Base-by-base conservation (phyloP, 1,139 yeast genomes). In the Pichia sp. region DNA sequence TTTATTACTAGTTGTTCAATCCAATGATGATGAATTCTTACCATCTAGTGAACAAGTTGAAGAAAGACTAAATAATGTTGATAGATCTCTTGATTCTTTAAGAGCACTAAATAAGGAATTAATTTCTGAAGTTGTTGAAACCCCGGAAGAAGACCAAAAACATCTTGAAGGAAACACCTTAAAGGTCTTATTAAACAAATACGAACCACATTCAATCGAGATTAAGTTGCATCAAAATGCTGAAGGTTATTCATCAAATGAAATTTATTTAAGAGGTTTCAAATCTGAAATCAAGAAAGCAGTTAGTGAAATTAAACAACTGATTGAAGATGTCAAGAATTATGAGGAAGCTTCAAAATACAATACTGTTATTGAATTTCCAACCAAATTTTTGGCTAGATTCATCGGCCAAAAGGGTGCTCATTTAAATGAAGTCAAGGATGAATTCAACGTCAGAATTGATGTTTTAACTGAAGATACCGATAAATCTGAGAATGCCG, bases 371-470 rank as follows among this genome's bases (percentile, higher is more conserved):
- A 70, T 81, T 59, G 74, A 73, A 45, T 83, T 89, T 63, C 96
- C 97, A 55, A 70, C 81, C 2, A 73, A 76, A 53, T 79, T 81
- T 47, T 74, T 91, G 55, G 79, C 95, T 44, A 83, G 95, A 69
- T 76, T 95, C 53, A 89, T 95, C 68, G 99, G 99, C 60, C 87
- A 85, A 67, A 87, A 81, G 57, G 99, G 99, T 53, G 72, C 87
- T 44, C 81, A 83, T 65, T 72, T 93, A 66, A 79, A 80, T 61
- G 73, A 80, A 51, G 70, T 89, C 59, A 79, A 85, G 60, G 89
- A 87, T n/a, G 87, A 87, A 65, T 89, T 76, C 63, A 91, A 84
- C 47, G 90, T 88, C 58, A 79, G 77, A 61, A 78, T 95, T 58
- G 96, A 90, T 62, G 84, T 90, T 50, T 63, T 66, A 30, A 72